Conservation (phyloP, 1,284 basidiomycete species). For the Vanrija pseudolonga region DNA sequence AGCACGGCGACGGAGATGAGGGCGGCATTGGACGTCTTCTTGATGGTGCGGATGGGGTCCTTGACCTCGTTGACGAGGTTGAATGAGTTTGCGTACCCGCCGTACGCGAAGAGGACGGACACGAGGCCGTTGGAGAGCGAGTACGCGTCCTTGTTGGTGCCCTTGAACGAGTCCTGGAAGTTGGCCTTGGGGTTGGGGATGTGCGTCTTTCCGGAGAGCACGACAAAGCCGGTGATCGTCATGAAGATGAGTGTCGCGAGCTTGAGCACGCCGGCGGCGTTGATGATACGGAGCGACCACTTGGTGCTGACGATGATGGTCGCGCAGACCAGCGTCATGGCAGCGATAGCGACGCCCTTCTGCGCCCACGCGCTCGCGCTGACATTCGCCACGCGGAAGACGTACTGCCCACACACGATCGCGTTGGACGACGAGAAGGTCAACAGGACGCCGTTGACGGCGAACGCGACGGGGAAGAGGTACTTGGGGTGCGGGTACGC, state of each 20-base stretch:
- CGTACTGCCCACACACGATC: constrained; percentile 22
- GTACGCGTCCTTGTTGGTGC: constrained; percentile 51
- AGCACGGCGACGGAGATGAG: constrained; percentile 30
- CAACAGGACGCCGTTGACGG: constrained; percentile 23
- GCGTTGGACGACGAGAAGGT: constrained; percentile 25
- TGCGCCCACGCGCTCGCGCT: constrained; percentile 17
- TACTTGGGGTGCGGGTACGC: constrained; percentile 25
- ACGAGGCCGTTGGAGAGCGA: constrained; percentile 47
- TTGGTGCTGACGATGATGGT: not conserved
- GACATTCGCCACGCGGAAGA: constrained; percentile 21
- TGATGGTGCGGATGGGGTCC: no score
- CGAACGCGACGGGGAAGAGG: constrained; percentile 28
- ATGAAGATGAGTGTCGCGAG: constrained; percentile 23
- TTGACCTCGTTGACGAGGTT: constrained; percentile 52
- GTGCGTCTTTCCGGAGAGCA: constrained; percentile 52
- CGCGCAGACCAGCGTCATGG: not conserved
- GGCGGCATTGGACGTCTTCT: constrained; percentile 23
- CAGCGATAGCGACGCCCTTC: constrained; percentile 7
- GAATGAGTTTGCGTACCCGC: constrained; percentile 53
- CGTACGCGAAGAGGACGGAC: constrained; percentile 22
- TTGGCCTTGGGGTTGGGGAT: constrained; percentile 54
- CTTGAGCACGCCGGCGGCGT: not conserved
- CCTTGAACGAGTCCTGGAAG: constrained; percentile 55
- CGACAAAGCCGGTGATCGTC: constrained; percentile 53
- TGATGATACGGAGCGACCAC: not conserved